Conservation (phyloP, 83 land plant species). For the Larix sibirica region DNA sequence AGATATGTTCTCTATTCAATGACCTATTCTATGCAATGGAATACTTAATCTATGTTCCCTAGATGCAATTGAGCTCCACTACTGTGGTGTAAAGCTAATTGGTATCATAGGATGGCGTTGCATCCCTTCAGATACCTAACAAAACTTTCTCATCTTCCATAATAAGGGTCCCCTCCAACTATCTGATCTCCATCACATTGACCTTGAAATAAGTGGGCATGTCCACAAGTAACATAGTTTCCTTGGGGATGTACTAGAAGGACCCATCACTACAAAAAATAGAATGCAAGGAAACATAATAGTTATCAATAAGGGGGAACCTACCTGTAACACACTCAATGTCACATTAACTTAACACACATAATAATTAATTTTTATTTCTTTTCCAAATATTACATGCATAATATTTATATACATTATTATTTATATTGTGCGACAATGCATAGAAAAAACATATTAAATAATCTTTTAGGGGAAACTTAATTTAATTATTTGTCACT, state of each 20-base stretch:
- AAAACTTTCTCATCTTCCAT: conserved; percentile 85
- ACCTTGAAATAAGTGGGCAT: conserved; percentile 95
- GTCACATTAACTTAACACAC: too few relatives aligned
- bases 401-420: too few relatives aligned
- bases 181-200: conserved; percentile 92
- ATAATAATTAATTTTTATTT: too few relatives aligned
- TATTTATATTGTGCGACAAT: too few relatives aligned
- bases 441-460: too few relatives aligned
- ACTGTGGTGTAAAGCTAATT: conserved; percentile 99
- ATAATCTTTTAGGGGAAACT: too few relatives aligned
- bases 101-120: conserved; percentile 93
- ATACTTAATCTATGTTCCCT: conserved; percentile 18
- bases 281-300: conserved; percentile 89
- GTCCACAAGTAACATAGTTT: conserved; percentile 91
- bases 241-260: conserved; percentile 93
- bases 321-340: too few relatives aligned
- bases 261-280: conserved; percentile 99
- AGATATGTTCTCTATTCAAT: too few relatives aligned
- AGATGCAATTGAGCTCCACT: conserved; percentile 89
- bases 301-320: conserved; percentile 93
- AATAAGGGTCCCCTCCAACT: conserved; percentile 95
- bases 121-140: conserved; percentile 98
- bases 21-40: too few relatives aligned
- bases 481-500: too few relatives aligned
- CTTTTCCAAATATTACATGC: too few relatives aligned